Evolutionary conservation across 257 asterid genomes (phyloP).

Genomic region (Jacaranda copaia): DNA sequence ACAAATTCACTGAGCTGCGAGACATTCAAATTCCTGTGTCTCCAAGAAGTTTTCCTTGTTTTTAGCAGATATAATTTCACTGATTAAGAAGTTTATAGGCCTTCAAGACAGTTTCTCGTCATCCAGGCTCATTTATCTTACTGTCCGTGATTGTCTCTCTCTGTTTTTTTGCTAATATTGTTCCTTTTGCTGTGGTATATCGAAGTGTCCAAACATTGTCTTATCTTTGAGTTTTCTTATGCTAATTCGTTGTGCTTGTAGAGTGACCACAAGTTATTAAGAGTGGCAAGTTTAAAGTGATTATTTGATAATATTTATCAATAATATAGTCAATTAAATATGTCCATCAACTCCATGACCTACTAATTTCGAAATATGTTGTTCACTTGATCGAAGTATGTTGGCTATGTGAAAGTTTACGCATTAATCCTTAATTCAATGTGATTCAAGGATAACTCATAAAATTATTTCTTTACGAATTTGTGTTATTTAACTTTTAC

Average conservation of each 20-base stretch:
- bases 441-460: constrained; percentile 1
- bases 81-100: not conserved
- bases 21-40: not conserved
- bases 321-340: not conserved
- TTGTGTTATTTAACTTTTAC: not conserved
- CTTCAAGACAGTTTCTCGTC: constrained; percentile 14
- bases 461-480: not conserved
- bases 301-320: not conserved
- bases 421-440: not conserved
- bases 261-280: not conserved
- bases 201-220: not conserved
- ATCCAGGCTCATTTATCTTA: not conserved
- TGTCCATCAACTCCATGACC: not conserved
- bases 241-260: not conserved
- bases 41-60: constrained; percentile 23
- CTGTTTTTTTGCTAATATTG: not conserved
- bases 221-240: not conserved
- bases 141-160: not conserved
- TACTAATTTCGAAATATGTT: not conserved
- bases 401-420: no score
- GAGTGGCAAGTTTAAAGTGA: not conserved
- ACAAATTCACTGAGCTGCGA: not conserved
- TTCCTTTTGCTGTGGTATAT: not conserved
- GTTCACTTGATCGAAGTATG: no score
- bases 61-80: not conserved